Conservation (phyloP, 495 filamentous ascomycete species). For the Xylaria venustula region DNA sequence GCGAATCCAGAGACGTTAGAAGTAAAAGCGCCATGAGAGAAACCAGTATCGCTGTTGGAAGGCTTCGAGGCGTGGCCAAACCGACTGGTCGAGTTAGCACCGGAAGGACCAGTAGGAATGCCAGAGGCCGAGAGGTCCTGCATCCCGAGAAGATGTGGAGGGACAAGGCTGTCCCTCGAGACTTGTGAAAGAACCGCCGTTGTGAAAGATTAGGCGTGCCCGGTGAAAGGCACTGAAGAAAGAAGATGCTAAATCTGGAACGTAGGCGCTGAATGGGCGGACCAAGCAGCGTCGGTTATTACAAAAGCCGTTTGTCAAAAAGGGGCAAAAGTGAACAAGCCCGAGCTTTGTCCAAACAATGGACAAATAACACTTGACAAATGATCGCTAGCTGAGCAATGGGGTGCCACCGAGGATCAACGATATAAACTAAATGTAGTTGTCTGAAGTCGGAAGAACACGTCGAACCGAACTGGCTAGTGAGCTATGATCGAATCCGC, state of each 20-base stretch:
- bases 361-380: conserved; percentile 25
- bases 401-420: conserved; percentile 24
- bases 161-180: conserved; percentile 71
- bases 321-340: conserved; percentile 17
- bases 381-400: conserved; percentile 26
- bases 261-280: conserved; percentile 21
- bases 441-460: conserved; percentile 10
- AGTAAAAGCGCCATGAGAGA: conserved; percentile 85
- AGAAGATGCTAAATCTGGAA: conserved; percentile 28
- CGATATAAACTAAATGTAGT: conserved; percentile 30
- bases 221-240: conserved; percentile 46
- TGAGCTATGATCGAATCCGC: conserved; percentile 21
- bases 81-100: conserved; percentile 52
- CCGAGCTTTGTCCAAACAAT: conserved; percentile 23
- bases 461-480: conserved; percentile 20
- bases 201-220: conserved; percentile 61
- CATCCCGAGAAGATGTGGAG: conserved; percentile 82
- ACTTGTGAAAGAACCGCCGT: conserved; percentile 69
- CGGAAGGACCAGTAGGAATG: conserved; percentile 51
- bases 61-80: conserved; percentile 70
- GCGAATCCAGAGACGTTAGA: conserved; percentile 78
- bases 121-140: conserved; percentile 67
- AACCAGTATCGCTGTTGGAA: conserved; percentile 78
- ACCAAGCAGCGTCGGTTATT: conserved; percentile 28
- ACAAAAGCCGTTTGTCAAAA: conserved; percentile 29